Evolutionary conservation across 208 protist genomes (phyloP), one percentile per base, ranked within the genome.

Genomic region (Acanthamoeba polyphaga): DNA sequence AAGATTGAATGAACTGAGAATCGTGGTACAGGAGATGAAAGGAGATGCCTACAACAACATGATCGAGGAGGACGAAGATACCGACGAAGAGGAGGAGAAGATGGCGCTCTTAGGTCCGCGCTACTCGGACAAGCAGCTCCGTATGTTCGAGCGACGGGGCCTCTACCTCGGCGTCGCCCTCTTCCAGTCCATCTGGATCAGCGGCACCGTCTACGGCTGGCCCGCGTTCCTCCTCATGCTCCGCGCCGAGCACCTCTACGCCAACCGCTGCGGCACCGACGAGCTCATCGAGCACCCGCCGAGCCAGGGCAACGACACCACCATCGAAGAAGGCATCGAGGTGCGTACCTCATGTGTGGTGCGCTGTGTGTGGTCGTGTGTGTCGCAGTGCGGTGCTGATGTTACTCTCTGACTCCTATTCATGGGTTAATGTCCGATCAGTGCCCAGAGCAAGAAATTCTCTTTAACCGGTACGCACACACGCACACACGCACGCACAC

Each of bases 361-460:
- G 24, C 24, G 66, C 38, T 10, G 8, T 2, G 9, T 74, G 22
- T 29, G 5, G 9, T 24, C 7, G 32, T 12, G 10, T 34, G 32
- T 38, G 66, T 34, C 38, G 66, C 8, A 34, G 43, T 49, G 43
- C 9, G 43, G 43, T 5, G 43, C 43, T 49, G 43, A 49, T 5
- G 43, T 7, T 13, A 12, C 17, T 0, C 13, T 58, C 17, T 58
- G 17, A 1, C 51, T 55, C 51, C 51, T 6, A 55, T 58, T 12
- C 17, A 58, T 5, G 66, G 4, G 22, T 22, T 74, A 29, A 74
- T 74, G 66, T 74, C 66, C 66, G 66, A 74, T 29, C 78, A 87
- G 78, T 87, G 78, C 32, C 46, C 78, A 55, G 78, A 87, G 32
- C 78, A 87, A 53, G 78, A 87, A 17, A 87, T 87, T 17, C 78